Base-by-base conservation (phyloP, 306 rosid genomes). In the Sicyos baderoa region DNA sequence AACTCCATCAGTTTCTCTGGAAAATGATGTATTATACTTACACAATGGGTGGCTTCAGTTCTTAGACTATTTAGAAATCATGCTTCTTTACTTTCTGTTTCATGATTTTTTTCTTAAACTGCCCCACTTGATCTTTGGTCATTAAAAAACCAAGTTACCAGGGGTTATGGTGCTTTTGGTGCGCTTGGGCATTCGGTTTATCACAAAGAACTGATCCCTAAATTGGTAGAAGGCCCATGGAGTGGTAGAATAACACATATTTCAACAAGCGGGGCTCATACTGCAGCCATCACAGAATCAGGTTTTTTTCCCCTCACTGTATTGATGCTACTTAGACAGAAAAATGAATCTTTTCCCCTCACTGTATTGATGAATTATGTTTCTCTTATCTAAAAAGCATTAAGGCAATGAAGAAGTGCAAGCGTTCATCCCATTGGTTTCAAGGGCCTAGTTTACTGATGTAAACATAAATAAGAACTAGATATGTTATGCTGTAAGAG, bases 141-240 rank as follows among this genome's bases (percentile, higher is more conserved):
- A 58, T 79, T 73, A 82, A 80, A 81, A 77, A 69, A 66, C 76
- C 80, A 85, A 89, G 93, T 82, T 79, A 81, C 80, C 94, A 93
- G 98, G 96, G 99, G 99, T 74, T 93, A 90, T 73, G 99, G 99
- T 52, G 99, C 97, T 55, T 93, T 93, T 80, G 99, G 97, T 72
- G 88, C 99, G 9, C 99, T 93, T 74, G 99, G 99, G 70, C 99
- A 93, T 80, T 84, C 89, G 15, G 86, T 87, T 60, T 93, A 87
- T 82, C 79, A 75, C 44, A 86, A 91, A 78, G 97, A 93, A 71
- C 73, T 90, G 69, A 27, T 85, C 19, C 99, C 99, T 73, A 86
- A 88, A 76, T 73, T 90, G 80, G 99, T 90, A 54, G 82, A 83
- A 84, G 99, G 91, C 74, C 76, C 91, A 11, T 93, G 97, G 98